Percentiles rank a stretch among this genome's conserved stretches.
phyloP scores from a whole-genome alignment of 148 eudicot genomes.

The Rhododendron simsii region DNA sequence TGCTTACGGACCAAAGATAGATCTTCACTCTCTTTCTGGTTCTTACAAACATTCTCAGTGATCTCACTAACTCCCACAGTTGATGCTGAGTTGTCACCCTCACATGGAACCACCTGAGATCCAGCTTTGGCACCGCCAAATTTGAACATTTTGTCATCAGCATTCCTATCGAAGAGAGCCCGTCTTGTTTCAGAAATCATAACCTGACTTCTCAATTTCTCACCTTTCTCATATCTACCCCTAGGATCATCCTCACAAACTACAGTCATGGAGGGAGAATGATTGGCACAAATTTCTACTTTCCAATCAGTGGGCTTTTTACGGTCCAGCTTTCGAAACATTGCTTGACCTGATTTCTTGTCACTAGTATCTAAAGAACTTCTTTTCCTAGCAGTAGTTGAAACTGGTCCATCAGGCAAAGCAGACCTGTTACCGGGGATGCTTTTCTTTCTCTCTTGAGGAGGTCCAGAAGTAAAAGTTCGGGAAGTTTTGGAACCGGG shows the following conservation, averaged over 20 bases:
- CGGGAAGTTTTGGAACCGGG: slow-evolving; percentile 35
- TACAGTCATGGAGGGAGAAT: slow-evolving; percentile 26
- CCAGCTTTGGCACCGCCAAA: slow-evolving; percentile 15
- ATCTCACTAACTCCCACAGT: slow-evolving; percentile 39
- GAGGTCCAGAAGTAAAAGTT: slow-evolving; percentile 34
- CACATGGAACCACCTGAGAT: slow-evolving; percentile 44
- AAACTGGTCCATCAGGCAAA: slow-evolving; percentile 34
- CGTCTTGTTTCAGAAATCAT: slow-evolving; percentile 37
- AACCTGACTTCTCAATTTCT: slow-evolving; percentile 23
- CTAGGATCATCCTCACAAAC: slow-evolving; percentile 22
- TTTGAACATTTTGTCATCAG: slow-evolving; percentile 16
- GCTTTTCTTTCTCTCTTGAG: slow-evolving; percentile 35
- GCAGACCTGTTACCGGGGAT: slow-evolving; percentile 29
- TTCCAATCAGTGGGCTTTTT: slow-evolving; percentile 46
- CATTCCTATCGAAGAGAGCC: slow-evolving; percentile 39
- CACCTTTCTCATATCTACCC: slow-evolving; percentile 20
- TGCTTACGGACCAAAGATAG: slow-evolving; percentile 73
- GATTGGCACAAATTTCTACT: slow-evolving; percentile 27
- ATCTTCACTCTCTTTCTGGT: slow-evolving; percentile 65
- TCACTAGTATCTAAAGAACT: slow-evolving; percentile 32
- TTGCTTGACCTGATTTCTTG: slow-evolving; percentile 47
- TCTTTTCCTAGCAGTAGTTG: slow-evolving; percentile 49
- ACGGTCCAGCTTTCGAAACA: slow-evolving; percentile 53
- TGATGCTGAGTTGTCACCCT: slow-evolving; percentile 34
- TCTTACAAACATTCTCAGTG: slow-evolving; percentile 33